Percentiles rank a stretch among this genome's conserved stretches.
Conservation (phyloP, 1,284 basidiomycete species). For the Ceratobasidium sp. region DNA sequence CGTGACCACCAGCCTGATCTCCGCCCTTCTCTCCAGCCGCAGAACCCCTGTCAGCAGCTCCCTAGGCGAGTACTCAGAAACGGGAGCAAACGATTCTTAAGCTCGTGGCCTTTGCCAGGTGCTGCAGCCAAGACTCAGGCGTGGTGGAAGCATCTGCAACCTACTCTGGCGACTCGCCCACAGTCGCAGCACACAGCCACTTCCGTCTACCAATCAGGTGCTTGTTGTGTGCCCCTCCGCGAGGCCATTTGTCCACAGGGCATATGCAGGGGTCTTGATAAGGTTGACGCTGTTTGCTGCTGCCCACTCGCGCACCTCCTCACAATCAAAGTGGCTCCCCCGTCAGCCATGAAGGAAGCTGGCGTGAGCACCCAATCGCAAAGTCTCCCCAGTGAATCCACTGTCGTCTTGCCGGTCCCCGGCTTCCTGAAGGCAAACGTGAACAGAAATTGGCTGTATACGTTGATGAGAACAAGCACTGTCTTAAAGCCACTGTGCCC, state of each 20-base stretch:
- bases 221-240: conserved; percentile 53
- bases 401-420: conserved; percentile 51
- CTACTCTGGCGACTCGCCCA: conserved; percentile 48
- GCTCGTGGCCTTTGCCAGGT: conserved; percentile 38
- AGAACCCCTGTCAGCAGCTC: conserved; percentile 45
- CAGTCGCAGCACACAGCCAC: conserved; percentile 52
- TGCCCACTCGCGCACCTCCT: conserved; percentile 53
- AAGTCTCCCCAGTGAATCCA: conserved; percentile 48
- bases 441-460: conserved; percentile 11
- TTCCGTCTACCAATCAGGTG: conserved; percentile 51
- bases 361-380: conserved; percentile 48
- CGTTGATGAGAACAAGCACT: conserved; percentile 8
- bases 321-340: conserved; percentile 57
- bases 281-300: conserved; percentile 40
- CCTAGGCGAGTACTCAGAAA: conserved; percentile 43
- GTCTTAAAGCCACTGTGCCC: conserved; percentile 25
- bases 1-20: not conserved
- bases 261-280: conserved; percentile 54
- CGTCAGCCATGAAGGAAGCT: conserved; percentile 56
- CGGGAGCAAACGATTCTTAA: conserved; percentile 45
- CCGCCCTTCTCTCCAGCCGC: not conserved
- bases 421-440: conserved; percentile 47
- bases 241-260: conserved; percentile 57
- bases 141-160: not conserved
- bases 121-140: conserved; percentile 43